phyloP scores from a whole-genome alignment of 306 rosid genomes.

The Hylodesmum podocarpum region DNA sequence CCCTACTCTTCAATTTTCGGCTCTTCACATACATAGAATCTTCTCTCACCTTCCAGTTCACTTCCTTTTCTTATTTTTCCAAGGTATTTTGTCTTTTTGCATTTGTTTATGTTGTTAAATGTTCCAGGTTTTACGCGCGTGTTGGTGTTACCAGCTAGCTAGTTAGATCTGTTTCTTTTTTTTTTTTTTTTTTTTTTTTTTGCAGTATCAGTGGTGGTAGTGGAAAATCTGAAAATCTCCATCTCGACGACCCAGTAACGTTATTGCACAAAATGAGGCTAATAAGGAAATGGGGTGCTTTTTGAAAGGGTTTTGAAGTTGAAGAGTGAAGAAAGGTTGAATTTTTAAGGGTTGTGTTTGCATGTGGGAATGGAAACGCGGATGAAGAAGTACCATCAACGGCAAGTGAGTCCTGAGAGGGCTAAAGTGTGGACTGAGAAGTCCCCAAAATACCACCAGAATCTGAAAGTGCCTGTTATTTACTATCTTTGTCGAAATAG shows the following conservation, averaged over 20 bases:
- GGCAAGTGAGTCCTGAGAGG: conserved; percentile 92
- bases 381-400: conserved; percentile 62
- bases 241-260: conserved; percentile 1
- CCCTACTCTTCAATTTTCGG: conserved; percentile 26
- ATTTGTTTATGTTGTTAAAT: not conserved
- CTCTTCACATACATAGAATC: not conserved
- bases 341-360: conserved; percentile 28
- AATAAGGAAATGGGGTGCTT: conserved; percentile 23
- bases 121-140: not conserved
- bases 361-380: conserved; percentile 65
- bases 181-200: too few relatives aligned
- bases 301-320: not conserved
- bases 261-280: conserved; percentile 16
- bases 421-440: conserved; percentile 97
- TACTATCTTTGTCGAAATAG: conserved; percentile 87
- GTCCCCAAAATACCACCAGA: conserved; percentile 85
- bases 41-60: conserved; percentile 8
- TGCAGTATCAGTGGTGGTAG: not conserved
- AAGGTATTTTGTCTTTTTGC: not conserved
- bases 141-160: not conserved
- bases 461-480: conserved; percentile 78
- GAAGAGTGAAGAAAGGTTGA: not conserved
- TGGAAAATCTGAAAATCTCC: not conserved
- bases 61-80: not conserved
- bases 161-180: conserved; percentile 49